These are phyloP conservation scores for Saccharomyces hybrid DNA, from an alignment of 1,139 yeast species.

Conservation along the genomic window DNA sequence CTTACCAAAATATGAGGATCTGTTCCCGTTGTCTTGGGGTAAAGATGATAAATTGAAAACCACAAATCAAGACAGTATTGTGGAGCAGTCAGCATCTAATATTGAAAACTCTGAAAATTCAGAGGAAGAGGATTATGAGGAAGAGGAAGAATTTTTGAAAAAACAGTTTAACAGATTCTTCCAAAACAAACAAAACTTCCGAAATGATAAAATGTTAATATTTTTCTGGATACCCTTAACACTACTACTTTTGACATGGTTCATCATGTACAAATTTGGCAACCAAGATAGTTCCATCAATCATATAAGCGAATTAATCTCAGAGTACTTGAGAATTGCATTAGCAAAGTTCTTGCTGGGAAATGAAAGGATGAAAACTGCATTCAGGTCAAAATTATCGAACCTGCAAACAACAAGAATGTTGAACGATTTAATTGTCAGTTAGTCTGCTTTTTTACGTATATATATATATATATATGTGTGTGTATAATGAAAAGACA, in stretches of 20 bases:
- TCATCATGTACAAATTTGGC: slow-evolving; percentile 48
- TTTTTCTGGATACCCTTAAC: slow-evolving; percentile 84
- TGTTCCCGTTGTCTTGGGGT: slow-evolving; percentile 47
- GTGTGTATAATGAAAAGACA: not conserved
- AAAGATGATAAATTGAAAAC: not conserved
- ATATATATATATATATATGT: not conserved
- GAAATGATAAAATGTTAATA: slow-evolving; percentile 76
- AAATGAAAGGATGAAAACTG: slow-evolving; percentile 55
- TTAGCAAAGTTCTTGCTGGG: slow-evolving; percentile 62
- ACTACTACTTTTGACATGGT: slow-evolving; percentile 44
- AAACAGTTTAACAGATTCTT: slow-evolving; percentile 49
- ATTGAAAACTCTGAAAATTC: slow-evolving; percentile 8
- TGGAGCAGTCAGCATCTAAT: slow-evolving; percentile 9
- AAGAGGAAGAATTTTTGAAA: slow-evolving; percentile 44
- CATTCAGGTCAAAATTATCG: slow-evolving; percentile 36
- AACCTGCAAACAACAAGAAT: slow-evolving; percentile 22
- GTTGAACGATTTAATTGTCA: slow-evolving; percentile 16
- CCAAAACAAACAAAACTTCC: slow-evolving; percentile 57
- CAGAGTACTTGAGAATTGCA: slow-evolving; percentile 44
- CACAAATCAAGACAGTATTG: slow-evolving; percentile 15
- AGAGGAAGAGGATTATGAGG: slow-evolving; percentile 19
- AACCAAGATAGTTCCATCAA: slow-evolving; percentile 28
- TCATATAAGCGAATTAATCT: slow-evolving; percentile 31
- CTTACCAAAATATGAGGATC: slow-evolving; percentile 74
- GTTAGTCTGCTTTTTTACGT: slow-evolving; percentile 3